Evolutionary conservation across 345 rosid species (phyloP).

Genomic region (Hibiscus mutabilis): DNA sequence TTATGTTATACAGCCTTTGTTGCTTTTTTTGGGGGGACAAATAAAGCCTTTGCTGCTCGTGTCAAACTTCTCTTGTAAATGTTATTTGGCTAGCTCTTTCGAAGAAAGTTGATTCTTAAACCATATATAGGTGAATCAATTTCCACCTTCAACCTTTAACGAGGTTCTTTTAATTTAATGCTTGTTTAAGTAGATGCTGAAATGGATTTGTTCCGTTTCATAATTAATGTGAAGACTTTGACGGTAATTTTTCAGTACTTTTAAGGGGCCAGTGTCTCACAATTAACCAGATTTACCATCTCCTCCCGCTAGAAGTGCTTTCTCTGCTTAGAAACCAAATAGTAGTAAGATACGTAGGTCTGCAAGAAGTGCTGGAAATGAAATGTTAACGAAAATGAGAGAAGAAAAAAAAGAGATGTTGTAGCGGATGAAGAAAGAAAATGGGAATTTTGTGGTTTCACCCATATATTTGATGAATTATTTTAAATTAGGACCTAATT

Average conservation of each 20-base stretch:
- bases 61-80: conserved; percentile 3
- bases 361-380: no score
- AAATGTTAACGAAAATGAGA: no score
- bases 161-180: not conserved
- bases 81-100: not conserved
- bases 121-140: not conserved
- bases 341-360: not conserved
- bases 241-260: no score
- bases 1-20: not conserved
- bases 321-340: not conserved
- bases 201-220: not conserved
- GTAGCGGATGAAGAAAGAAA: no score
- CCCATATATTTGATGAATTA: no score
- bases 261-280: not conserved
- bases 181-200: not conserved
- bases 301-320: not conserved
- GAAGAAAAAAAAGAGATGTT: no score
- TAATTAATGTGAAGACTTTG: not conserved
- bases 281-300: not conserved
- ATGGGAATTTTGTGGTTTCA: no score
- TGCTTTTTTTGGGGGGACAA: no score
- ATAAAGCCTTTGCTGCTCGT: not conserved
- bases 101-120: not conserved
- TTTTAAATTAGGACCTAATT: no score
- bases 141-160: not conserved